Evolutionary conservation across 177 flowering plant species (phyloP).

Genomic region (Vitis hybrid): DNA sequence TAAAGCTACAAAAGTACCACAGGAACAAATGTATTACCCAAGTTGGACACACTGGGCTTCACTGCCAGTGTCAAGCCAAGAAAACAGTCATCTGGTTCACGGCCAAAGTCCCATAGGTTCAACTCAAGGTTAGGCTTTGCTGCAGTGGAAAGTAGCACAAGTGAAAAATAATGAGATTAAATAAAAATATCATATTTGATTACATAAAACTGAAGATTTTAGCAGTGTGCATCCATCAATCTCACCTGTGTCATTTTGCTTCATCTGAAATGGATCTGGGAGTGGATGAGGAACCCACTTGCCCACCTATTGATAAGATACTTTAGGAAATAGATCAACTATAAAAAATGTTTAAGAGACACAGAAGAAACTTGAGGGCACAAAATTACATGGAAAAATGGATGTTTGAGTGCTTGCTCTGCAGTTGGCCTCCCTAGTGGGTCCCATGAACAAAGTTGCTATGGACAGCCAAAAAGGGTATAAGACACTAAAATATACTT

Average conservation of each 20-base stretch:
- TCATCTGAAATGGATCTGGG: constrained; percentile 49
- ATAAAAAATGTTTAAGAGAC: background rate
- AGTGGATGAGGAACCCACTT: constrained; percentile 51
- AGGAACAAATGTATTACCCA: constrained; percentile 38
- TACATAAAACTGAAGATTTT: background rate
- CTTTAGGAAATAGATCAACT: constrained; percentile 4
- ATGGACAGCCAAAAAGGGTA: background rate
- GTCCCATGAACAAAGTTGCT: constrained; percentile 85
- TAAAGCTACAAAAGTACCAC: background rate
- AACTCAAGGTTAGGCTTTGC: constrained; percentile 81
- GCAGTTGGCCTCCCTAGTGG: constrained; percentile 82
- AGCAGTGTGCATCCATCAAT: background rate
- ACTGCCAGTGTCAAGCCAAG: constrained; percentile 90
- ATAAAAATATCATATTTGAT: background rate
- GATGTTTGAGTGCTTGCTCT: constrained; percentile 72
- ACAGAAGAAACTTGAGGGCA: constrained; percentile 7
- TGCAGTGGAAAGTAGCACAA: constrained; percentile 27
- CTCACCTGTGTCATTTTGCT: constrained; percentile 42
- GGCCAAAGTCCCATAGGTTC: constrained; percentile 74
- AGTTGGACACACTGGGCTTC: constrained; percentile 60
- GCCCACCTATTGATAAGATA: constrained; percentile 43
- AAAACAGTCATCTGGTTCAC: constrained; percentile 73
- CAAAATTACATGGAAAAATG: constrained; percentile 70
- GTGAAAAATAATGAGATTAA: background rate
- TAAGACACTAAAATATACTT: background rate